Percentiles rank a stretch among this genome's conserved stretches.
Evolutionary conservation across 1,284 basidiomycete genomes (phyloP).

Genomic region (Boletellus deceptivus): DNA sequence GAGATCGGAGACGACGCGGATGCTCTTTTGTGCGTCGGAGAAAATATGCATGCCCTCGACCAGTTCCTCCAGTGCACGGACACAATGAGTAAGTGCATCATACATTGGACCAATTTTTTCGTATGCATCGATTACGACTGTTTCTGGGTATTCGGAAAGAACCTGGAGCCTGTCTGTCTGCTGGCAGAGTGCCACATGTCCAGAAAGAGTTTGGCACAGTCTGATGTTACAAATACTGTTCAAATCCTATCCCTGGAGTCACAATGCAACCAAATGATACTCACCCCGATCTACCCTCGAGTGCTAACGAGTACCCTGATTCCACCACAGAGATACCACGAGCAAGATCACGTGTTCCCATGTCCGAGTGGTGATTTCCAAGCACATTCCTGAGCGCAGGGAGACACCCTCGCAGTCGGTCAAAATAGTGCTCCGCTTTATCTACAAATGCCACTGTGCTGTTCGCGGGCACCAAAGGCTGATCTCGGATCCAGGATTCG

Average conservation of each 20-base stretch:
- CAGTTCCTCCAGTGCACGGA: conserved; percentile 41
- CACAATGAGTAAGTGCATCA: conserved; percentile 31
- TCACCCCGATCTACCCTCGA: conserved; percentile 51
- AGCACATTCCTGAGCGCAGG: conserved; percentile 68
- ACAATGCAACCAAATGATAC: conserved; percentile 7
- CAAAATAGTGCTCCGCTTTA: conserved; percentile 69
- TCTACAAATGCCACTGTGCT: conserved; percentile 24
- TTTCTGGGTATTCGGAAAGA: conserved; percentile 23
- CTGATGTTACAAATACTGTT: conserved; percentile 27
- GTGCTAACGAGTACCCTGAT: conserved; percentile 66
- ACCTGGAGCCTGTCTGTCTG: conserved; percentile 19
- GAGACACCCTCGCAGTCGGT: conserved; percentile 67
- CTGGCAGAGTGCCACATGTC: conserved; percentile 12
- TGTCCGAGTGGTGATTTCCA: conserved; percentile 74
- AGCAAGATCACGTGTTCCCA: conserved; percentile 83
- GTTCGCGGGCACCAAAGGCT: conserved; percentile 41
- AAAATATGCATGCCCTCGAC: conserved; percentile 35
- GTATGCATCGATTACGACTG: conserved; percentile 17
- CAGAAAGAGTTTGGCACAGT: conserved; percentile 33
- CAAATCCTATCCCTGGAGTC: not conserved
- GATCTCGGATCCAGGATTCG: conserved; percentile 66
- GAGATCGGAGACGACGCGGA: conserved; percentile 27
- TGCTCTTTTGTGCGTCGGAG: conserved; percentile 32
- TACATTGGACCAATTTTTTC: conserved; percentile 25
- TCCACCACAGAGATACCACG: conserved; percentile 81